Base-by-base conservation (phyloP, 2,329 filamentous ascomycete species). In the Graphiopsis chlorocephala region DNA sequence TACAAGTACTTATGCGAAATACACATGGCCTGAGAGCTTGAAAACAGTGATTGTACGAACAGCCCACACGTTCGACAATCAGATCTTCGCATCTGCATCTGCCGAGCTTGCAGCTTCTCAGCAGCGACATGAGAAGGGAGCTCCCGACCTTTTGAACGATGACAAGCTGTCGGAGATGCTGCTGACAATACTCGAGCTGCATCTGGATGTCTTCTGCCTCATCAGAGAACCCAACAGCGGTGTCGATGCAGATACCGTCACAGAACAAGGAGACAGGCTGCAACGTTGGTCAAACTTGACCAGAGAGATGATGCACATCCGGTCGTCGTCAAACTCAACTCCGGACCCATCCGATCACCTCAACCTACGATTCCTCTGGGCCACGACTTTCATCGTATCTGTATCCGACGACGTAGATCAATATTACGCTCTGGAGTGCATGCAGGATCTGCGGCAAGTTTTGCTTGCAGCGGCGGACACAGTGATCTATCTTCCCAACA, bases 401-500 rank as follows among this genome's bases (percentile, higher is more conserved):
- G 81, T 87, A 68, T 80, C 80, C 12, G 82, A 85, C 33, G 81
- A 85, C 50, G 78, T 84, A 4, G 75, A 81, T 17, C 85, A 87
- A 60, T 84, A 88, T 61, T 84, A 89, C 71, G 80, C 88, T 35
- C 74, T 90, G 28, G 78, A 83, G 56, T 88, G 86, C 69, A 85
- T 90, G 75, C 81, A 85, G 65, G 88, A 91, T 68, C 76, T 91
- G 14, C 86, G 87, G 70, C 72, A 71, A 3, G 77, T 86, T 12
- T 77, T 91, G 15, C 71, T 78, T 28, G 78, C 78, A 3, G 74
- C 83, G 12, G 80, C 78, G 15, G 79, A 79, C n/a, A 79, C 80
- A 29, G 78, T 81, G 0, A 85, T 91, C 14, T 80, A 83, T 35
- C 81, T 98, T 15, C 81, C 89, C 4, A 98, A 99, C 76, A 98